A percentile compares a stretch with the other conserved stretches of the same genome.
Conservation (phyloP, 108 stramenopile species). For the Nannochloropsis gaditana region DNA sequence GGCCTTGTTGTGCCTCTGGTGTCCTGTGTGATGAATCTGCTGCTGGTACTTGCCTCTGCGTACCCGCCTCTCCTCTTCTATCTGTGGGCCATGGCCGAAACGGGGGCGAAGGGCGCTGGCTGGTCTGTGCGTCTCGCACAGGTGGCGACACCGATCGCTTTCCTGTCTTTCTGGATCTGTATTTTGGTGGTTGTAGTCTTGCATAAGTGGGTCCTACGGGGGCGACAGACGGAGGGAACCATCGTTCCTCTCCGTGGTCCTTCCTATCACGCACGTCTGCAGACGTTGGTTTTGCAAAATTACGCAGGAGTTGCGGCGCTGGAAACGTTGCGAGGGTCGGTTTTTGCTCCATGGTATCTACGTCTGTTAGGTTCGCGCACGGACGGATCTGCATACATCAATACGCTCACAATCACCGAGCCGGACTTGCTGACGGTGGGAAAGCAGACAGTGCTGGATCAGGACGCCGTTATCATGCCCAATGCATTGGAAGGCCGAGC, state of each 20-base stretch:
- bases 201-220: neutral
- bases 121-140: neutral
- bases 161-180: neutral
- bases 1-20: neutral
- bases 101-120: neutral
- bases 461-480: neutral
- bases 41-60: neutral
- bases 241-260: neutral
- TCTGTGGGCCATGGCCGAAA: neutral
- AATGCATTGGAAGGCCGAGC: neutral
- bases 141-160: slow-evolving; percentile 7
- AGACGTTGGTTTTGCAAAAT: neutral
- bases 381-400: slow-evolving; percentile 7
- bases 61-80: neutral
- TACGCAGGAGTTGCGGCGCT: slow-evolving; percentile 13
- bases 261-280: neutral
- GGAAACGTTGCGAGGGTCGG: neutral
- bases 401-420: neutral
- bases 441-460: neutral
- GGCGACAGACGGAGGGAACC: neutral
- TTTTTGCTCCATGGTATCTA: neutral
- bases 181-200: neutral
- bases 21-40: neutral
- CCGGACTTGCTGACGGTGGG: neutral
- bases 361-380: neutral